Percentiles rank a stretch among this genome's conserved stretches.
Conservation (phyloP, 768 basidiomycete species). For the Rhodotorula toruloides region DNA sequence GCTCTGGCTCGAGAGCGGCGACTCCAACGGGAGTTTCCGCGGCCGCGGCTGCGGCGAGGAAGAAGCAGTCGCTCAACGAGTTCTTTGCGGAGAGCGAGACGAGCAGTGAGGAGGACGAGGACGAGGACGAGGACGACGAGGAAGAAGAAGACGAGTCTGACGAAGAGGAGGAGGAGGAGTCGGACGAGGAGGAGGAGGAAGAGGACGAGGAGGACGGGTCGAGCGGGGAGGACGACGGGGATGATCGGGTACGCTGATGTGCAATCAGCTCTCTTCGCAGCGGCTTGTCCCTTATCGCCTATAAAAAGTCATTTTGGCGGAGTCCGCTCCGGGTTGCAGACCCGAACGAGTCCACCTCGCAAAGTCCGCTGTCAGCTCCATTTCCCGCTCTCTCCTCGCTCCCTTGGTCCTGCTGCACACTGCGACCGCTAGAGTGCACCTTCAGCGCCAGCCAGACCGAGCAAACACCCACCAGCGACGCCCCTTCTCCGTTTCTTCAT, state of each 20-base stretch:
- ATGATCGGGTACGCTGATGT: no score
- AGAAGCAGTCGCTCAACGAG: constrained; percentile 18
- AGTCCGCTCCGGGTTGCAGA: no score
- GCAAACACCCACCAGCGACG: background rate
- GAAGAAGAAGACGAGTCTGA: constrained; percentile 39
- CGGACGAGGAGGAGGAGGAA: constrained; percentile 22
- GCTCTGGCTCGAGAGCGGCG: background rate
- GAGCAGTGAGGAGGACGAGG: constrained; percentile 33
- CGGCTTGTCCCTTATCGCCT: no score
- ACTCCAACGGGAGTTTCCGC: background rate
- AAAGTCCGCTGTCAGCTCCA: no score
- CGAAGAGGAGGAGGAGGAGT: constrained; percentile 22
- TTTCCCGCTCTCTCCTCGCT: no score
- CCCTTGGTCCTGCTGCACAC: no score
- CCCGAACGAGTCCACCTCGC: background rate
- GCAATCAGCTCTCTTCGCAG: no score
- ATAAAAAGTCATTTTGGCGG: background rate
- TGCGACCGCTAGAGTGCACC: no score
- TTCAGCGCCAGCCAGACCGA: no score
- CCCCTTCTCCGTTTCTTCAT: background rate
- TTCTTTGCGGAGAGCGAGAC: constrained; percentile 18
- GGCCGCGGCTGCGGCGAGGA: background rate
- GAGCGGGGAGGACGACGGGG: background rate
- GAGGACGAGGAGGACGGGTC: background rate
- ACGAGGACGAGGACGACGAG: constrained; percentile 44